Evolutionary conservation across 441 rosid species (phyloP).

Genomic region (Bruguiera hainesii): DNA sequence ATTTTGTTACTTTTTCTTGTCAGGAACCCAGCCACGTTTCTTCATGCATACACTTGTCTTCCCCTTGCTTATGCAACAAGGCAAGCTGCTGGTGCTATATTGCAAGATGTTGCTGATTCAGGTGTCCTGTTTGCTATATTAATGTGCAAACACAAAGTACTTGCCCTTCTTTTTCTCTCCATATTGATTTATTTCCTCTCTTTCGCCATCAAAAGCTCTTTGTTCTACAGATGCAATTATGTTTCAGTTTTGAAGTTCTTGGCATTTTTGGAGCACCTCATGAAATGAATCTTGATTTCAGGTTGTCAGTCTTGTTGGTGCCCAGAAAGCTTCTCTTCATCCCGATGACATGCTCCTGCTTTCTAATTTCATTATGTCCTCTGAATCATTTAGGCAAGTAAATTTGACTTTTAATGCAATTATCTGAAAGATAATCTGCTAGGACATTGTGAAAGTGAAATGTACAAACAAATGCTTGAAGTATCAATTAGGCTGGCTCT

Average conservation of each 20-base stretch:
- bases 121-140: conserved; percentile 88
- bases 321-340: conserved; percentile 94
- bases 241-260: conserved; percentile 5
- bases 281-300: conserved; percentile 34
- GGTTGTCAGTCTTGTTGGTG: conserved; percentile 96
- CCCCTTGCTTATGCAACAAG: conserved; percentile 87
- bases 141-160: conserved; percentile 91
- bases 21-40: conserved; percentile 95
- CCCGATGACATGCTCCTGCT: conserved; percentile 93
- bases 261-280: conserved; percentile 16
- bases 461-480: too few species aligned
- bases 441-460: conserved; percentile 9
- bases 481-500: too few species aligned
- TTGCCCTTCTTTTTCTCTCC: conserved; percentile 5
- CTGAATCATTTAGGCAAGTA: conserved; percentile 88
- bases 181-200: background rate
- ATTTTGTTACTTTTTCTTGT: conserved; percentile 3
- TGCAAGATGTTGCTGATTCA: conserved; percentile 95
- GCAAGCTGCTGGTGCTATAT: conserved; percentile 82
- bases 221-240: background rate
- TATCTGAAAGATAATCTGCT: background rate
- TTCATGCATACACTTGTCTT: conserved; percentile 97
- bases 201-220: background rate
- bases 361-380: conserved; percentile 82
- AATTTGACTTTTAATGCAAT: conserved; percentile 3